Conservation (phyloP, 1,139 yeast genomes). For the Scheffersomyces segobiensis region DNA sequence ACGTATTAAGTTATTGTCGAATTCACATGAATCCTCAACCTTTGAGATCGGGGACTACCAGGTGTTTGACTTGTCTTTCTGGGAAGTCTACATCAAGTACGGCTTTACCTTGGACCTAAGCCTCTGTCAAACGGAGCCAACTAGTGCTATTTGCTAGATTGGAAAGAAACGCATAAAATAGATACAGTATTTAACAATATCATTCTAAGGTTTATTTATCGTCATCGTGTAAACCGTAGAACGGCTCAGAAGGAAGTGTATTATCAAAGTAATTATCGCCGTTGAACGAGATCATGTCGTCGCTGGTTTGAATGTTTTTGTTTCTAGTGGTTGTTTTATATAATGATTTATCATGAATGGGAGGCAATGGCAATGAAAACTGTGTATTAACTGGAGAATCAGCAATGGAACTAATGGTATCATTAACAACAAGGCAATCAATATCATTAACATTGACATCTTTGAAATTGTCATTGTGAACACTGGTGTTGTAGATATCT, state of each 20-base stretch:
- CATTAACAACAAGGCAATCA: neutral
- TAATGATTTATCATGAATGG: neutral
- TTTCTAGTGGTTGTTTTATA: neutral
- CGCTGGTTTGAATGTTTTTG: neutral
- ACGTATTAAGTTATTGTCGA: constrained; percentile 23
- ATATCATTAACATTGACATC: neutral
- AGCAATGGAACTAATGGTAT: neutral
- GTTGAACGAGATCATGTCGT: neutral
- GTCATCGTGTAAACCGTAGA: constrained; percentile 3
- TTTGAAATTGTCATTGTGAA: neutral
- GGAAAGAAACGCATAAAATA: constrained; percentile 4
- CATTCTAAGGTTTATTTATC: constrained; percentile 2
- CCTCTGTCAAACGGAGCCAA: constrained; percentile 32
- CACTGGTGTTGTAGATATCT: neutral
- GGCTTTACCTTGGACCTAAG: constrained; percentile 38
- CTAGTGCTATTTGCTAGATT: constrained; percentile 21
- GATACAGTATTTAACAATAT: constrained; percentile 8
- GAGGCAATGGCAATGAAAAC: neutral
- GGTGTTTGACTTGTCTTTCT: constrained; percentile 43
- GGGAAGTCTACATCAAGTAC: constrained; percentile 45
- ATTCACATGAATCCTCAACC: constrained; percentile 14
- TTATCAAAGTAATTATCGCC: constrained; percentile 1
- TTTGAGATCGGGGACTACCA: constrained; percentile 43
- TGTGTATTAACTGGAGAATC: neutral
- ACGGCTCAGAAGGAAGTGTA: constrained; percentile 6